phyloP scores from a whole-genome alignment of 2,329 filamentous ascomycete species.

The Sodiomyces alkalinus region DNA sequence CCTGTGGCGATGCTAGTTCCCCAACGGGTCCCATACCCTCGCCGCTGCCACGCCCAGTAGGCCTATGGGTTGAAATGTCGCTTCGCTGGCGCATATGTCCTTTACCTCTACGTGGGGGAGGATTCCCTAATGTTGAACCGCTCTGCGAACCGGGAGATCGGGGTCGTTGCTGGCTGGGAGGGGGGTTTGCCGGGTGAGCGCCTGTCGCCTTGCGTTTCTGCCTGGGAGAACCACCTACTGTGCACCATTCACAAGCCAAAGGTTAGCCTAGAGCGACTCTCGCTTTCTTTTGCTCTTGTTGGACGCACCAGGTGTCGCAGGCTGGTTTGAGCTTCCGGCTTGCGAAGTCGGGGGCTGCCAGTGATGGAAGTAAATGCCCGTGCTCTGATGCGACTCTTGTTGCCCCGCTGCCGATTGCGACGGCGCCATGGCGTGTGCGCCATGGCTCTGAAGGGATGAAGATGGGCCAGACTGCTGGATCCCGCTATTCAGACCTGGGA shows the following conservation, averaged over 20 bases:
- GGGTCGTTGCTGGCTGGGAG: slow-evolving; percentile 27
- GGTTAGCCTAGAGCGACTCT: slow-evolving; percentile 25
- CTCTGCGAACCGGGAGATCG: slow-evolving; percentile 38
- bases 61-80: slow-evolving; percentile 39
- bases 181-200: slow-evolving; percentile 28
- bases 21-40: slow-evolving; percentile 18
- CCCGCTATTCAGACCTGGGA: slow-evolving; percentile 30
- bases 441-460: slow-evolving; percentile 22
- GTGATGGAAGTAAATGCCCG: slow-evolving; percentile 79
- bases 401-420: slow-evolving; percentile 38
- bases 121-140: slow-evolving; percentile 33
- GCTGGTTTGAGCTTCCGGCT: slow-evolving; percentile 45
- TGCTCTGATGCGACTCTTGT: slow-evolving; percentile 49
- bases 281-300: slow-evolving; percentile 31
- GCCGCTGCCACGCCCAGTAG: slow-evolving; percentile 20
- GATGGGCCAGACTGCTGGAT: slow-evolving; percentile 21
- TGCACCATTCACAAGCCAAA: slow-evolving; percentile 18
- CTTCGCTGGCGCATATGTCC: slow-evolving; percentile 51
- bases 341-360: slow-evolving; percentile 72
- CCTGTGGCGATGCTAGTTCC: slow-evolving; percentile 21
- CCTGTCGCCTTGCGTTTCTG: slow-evolving; percentile 62
- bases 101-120: slow-evolving; percentile 35
- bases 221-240: slow-evolving; percentile 57
- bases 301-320: slow-evolving; percentile 59
- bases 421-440: slow-evolving; percentile 31